Percentiles rank a stretch among this genome's conserved stretches.
phyloP scores from a whole-genome alignment of 129 eudicot genomes.

The Smallanthus sonchifolius region DNA sequence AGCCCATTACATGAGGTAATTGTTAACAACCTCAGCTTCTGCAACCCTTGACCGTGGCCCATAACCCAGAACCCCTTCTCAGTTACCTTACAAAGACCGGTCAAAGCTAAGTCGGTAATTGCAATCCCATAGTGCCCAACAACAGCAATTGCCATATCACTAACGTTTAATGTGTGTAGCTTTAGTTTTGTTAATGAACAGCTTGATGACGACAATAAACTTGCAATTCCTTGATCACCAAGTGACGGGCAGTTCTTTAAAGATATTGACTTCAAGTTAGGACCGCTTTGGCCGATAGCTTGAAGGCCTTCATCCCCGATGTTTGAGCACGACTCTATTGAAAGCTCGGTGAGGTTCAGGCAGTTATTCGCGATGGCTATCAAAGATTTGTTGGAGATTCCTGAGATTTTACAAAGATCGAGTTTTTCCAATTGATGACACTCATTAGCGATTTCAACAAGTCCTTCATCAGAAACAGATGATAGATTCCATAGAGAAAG shows the following conservation, averaged over 20 bases:
- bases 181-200: constrained; percentile 45
- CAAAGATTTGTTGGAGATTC: constrained; percentile 56
- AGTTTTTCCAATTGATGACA: constrained; percentile 60
- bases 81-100: constrained; percentile 56
- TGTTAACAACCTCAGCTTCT: constrained; percentile 47
- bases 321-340: constrained; percentile 55
- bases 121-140: constrained; percentile 77
- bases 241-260: constrained; percentile 64
- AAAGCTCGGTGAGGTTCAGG: constrained; percentile 48
- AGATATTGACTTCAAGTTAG: constrained; percentile 50
- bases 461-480: constrained; percentile 64
- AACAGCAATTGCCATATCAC: constrained; percentile 75
- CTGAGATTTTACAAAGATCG: constrained; percentile 60
- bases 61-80: constrained; percentile 97
- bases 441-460: constrained; percentile 60
- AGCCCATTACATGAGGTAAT: constrained; percentile 67
- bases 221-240: constrained; percentile 75
- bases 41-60: constrained; percentile 81
- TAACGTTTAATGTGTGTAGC: constrained; percentile 52
- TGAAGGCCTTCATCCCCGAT: constrained; percentile 61
- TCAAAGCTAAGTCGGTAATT: constrained; percentile 52
- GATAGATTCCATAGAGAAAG: constrained; percentile 72
- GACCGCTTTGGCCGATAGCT: constrained; percentile 57
- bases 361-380: constrained; percentile 63
- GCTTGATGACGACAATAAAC: constrained; percentile 58